Base-by-base conservation (phyloP, 2,329 filamentous ascomycete genomes). In the Coniochaeta sp. region DNA sequence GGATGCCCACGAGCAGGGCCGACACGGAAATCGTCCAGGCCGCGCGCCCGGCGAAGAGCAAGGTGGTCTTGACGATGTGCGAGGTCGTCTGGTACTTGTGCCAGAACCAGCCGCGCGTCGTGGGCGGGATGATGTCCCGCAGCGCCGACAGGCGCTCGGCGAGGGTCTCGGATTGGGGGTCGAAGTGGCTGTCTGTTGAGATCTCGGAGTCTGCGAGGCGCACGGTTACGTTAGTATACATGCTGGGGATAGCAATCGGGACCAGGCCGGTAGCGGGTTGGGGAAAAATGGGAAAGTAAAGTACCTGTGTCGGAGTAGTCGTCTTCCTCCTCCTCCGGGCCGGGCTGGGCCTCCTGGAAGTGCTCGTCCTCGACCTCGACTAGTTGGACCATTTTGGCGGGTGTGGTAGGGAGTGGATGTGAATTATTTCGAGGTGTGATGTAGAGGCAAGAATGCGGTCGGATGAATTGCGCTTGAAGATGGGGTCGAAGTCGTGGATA, bases 321-420 rank as follows among this genome's bases (percentile, higher is more conserved):
- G 66, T 91, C 91, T 54, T 95, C 89, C 52, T 92, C 88, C 61
- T 94, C 86, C 60, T 91, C 85, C 54, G 85, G 82, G 53, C 81
- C 77, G 56, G 83, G 73, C 64, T 87, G 85, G 60, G 78, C 75
- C 69, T 82, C 76, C 73, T 86, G 79, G 78, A 96, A 95, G 73
- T 95, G 89, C 80, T 96, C 91, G 69, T 97, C 92, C 68, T 95
- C 86, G 66, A 97, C 92, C 78, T 97, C 92, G 68, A 90, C 89
- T 67, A 97, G 89, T 74, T 92, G 90, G 71, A 97, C 92, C 92
- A 97, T 96, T 31, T n/a, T 48, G 2, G n/a, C 53, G 48, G 35
- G 54, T 49, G 38, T 42, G 20, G 22, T n/a, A 24, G n/a, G 4
- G 38, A 18, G 4, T 26, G 8, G 22, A 26, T 26, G 2, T 14